These are phyloP conservation scores for Prinsepia uniflora DNA, from an alignment of 306 rosid genomes.

Conservation along the genomic window DNA sequence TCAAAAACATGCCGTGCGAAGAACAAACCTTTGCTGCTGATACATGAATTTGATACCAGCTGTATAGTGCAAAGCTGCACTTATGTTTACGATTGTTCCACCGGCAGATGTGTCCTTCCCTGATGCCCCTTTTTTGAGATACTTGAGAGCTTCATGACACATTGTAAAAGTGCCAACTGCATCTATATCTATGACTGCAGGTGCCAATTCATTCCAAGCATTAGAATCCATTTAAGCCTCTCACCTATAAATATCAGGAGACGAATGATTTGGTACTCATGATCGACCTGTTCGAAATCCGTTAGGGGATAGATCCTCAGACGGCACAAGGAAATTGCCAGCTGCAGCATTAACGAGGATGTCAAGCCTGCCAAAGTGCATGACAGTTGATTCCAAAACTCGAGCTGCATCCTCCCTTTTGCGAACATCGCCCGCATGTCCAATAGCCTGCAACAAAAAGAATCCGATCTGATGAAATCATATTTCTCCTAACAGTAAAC, in stretches of 20 bases:
- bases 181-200: constrained; percentile 85
- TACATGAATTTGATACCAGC: constrained; percentile 98
- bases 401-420: constrained; percentile 27
- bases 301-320: constrained; percentile 17
- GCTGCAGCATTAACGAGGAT: constrained; percentile 27
- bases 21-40: constrained; percentile 82
- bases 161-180: constrained; percentile 95
- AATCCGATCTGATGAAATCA: neutral
- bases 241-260: neutral
- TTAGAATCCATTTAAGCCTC: neutral
- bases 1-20: too few relatives aligned
- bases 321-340: constrained; percentile 20
- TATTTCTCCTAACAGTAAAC: neutral
- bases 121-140: constrained; percentile 82
- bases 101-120: constrained; percentile 62
- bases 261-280: neutral
- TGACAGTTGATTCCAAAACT: constrained; percentile 22
- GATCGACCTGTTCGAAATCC: constrained; percentile 21
- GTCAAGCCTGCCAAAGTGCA: constrained; percentile 23
- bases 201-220: neutral
- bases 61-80: constrained; percentile 82
- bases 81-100: constrained; percentile 65
- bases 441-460: constrained; percentile 10
- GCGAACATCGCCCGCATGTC: constrained; percentile 21
- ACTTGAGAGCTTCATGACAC: constrained; percentile 84